Percentiles rank a stretch among this genome's conserved stretches.
Conservation (phyloP, 1,284 basidiomycete species). For the Macrocystidia cucumis region DNA sequence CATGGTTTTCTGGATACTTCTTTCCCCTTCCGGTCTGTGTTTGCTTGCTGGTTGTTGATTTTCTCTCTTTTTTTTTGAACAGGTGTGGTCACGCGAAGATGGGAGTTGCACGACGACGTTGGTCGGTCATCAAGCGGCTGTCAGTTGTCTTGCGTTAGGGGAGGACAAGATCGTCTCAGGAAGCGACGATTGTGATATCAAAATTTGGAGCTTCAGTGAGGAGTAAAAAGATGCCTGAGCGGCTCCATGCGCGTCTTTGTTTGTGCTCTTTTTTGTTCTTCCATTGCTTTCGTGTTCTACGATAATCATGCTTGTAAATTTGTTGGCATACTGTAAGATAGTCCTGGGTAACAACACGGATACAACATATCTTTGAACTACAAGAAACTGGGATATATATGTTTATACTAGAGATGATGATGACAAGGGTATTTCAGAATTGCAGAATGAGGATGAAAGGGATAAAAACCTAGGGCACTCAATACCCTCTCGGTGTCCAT, state of each 20-base stretch:
- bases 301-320: neutral
- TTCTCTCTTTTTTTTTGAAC: conserved; percentile 6
- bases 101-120: conserved; percentile 86
- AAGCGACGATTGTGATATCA: conserved; percentile 81
- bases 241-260: conserved; percentile 4
- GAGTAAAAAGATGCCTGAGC: too few relatives aligned
- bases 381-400: too few relatives aligned
- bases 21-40: conserved; percentile 5
- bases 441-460: too few relatives aligned
- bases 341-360: too few relatives aligned
- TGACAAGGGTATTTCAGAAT: too few relatives aligned
- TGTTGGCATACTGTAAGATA: too few relatives aligned
- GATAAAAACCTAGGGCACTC: too few relatives aligned
- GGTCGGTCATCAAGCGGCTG: conserved; percentile 91
- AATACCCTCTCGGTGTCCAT: too few relatives aligned
- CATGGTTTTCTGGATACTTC: too few relatives aligned
- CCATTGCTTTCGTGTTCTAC: too few relatives aligned
- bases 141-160: conserved; percentile 85
- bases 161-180: conserved; percentile 97
- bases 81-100: conserved; percentile 93
- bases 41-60: conserved; percentile 10
- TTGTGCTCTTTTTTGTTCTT: neutral
- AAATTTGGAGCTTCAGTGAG: conserved; percentile 76
- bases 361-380: too few relatives aligned
- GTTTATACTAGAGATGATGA: too few relatives aligned